Evolutionary conservation across 2,329 filamentous ascomycete species (phyloP), one percentile per base, ranked within the genome.

Genomic region (Chaetomium olivaceum): DNA sequence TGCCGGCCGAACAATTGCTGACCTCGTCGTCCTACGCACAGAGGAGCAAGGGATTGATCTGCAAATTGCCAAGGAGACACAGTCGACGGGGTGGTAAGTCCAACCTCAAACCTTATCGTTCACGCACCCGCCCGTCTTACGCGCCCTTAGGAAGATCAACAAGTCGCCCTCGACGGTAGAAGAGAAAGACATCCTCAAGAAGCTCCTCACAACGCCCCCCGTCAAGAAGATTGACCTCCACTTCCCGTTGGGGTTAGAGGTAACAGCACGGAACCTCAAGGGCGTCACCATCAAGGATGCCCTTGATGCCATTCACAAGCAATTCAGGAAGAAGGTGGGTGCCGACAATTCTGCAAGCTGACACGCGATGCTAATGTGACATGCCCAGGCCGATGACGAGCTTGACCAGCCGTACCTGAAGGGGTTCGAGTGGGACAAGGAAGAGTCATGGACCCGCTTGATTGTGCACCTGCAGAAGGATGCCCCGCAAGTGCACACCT

Each of bases 201-300:
- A 93, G 78, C 82, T 84, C 68, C 87, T 98, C 72, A 89, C 91
- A 73, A 89, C 81, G 67, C 94, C 94, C 57, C 89, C 91, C 39
- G 87, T 98, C 78, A 96, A 95, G 86, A 94, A 92, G 83, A 94
- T 98, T 79, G 93, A 97, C 80, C 85, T 98, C 56, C 88, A 93
- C 80, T 97, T 96, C 84, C 91, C 92, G 19, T 83, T 96, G 61
- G 94, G 94, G 60, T 86, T 95, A 63, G 89, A 94, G 75, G 91
- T 97, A 71, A 91, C 90, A 36, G 94, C 93, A 76, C 87, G 94
- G 75, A 98, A 97, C 80, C 82, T 93, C 73, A 94, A 93, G 80
- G 94, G 94, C 64, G 93, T 98, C 72, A 98, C 94, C 64, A 94
- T 98, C 84, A 97, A 97, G 84, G 94, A 98, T 79, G 93, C 93